Percentiles rank a stretch among this genome's conserved stretches.
Evolutionary conservation across 768 basidiomycete genomes (phyloP).

Genomic region (Rhodotorula toruloides): DNA sequence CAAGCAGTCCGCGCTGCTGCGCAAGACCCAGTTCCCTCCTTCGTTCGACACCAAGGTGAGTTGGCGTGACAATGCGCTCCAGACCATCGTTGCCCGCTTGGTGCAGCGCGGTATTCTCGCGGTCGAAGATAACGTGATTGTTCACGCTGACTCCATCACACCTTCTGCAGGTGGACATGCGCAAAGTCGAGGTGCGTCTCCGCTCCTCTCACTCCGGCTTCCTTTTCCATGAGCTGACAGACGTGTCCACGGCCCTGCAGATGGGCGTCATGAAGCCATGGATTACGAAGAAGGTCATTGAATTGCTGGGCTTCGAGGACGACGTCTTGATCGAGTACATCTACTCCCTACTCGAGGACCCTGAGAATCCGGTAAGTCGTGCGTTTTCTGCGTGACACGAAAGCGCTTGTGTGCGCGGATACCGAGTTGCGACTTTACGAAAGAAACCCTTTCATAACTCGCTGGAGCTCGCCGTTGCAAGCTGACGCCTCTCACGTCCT

Average conservation of each 20-base stretch:
- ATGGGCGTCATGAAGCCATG: slow-evolving; percentile 84
- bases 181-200: slow-evolving; percentile 21
- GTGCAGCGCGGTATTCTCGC: background rate
- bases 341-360: slow-evolving; percentile 86
- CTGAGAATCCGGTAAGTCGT: slow-evolving; percentile 64
- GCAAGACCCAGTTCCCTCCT: slow-evolving; percentile 36
- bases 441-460: background rate
- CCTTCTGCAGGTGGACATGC: slow-evolving; percentile 39
- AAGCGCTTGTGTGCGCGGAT: too few relatives aligned
- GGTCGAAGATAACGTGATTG: background rate
- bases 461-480: background rate
- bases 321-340: slow-evolving; percentile 96
- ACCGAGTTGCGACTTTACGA: too few relatives aligned
- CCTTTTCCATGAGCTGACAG: too few relatives aligned
- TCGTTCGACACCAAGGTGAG: slow-evolving; percentile 37
- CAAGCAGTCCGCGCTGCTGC: slow-evolving; percentile 12
- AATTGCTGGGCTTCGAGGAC: slow-evolving; percentile 89
- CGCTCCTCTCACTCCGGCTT: background rate
- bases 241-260: slow-evolving; percentile 76
- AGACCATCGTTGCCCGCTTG: background rate
- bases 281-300: slow-evolving; percentile 87
- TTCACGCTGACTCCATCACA: background rate
- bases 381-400: too few relatives aligned
- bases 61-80: too few relatives aligned
- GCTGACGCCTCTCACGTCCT: background rate